Base-by-base conservation (phyloP, 2,329 filamentous ascomycete species). In the Arthrobotrys pseudoclavata region DNA sequence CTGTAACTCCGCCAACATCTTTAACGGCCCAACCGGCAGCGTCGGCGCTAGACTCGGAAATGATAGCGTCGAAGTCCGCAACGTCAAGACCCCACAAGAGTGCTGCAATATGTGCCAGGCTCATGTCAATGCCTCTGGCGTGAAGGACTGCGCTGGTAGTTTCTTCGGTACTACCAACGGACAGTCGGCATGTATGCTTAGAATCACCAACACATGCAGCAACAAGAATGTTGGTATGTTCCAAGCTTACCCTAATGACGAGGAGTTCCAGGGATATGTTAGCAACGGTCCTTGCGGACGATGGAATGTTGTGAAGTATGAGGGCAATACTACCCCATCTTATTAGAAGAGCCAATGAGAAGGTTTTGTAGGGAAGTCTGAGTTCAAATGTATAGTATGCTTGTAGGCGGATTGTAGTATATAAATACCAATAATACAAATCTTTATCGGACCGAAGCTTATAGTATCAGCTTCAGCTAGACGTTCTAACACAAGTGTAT, bases 251-350 rank as follows among this genome's bases (percentile, higher is more conserved):
- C 15, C 66, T 7, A 15, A 60, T 10, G 45, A 29, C 7, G 31
- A 61, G 2, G 29, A 42, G 3, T 52, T 66, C 20, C 12, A 42
- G 18, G 72, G 72, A 24, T 60, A 52, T 24, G 72, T 76, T n/a
- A 76, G 72, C 66, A 76, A 76, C 22, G 72, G 72, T 20, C 72
- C 57, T 15, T 76, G 72, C 26, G 72, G 72, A 60, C 42, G 52
- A 34, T 76, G 72, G 72, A 52, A 76, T 1, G 37, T 60, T 20
- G 5, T 18, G 24, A 57, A 34, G 13, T 10, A 24, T 20, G 52
- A 20, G 2, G 6, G 50, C 12, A 34, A 34, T 12, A n/a, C 50
- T 6, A 50, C 47, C 20, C 47, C 47, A 22, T 12, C 5, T 12
- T 50, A 50, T n/a, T 50, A 47, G 18, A 47, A 6, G n/a, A n/a